These are phyloP conservation scores for Candida sanyaensis DNA, from an alignment of 1,139 yeast species.

Conservation along the genomic window DNA sequence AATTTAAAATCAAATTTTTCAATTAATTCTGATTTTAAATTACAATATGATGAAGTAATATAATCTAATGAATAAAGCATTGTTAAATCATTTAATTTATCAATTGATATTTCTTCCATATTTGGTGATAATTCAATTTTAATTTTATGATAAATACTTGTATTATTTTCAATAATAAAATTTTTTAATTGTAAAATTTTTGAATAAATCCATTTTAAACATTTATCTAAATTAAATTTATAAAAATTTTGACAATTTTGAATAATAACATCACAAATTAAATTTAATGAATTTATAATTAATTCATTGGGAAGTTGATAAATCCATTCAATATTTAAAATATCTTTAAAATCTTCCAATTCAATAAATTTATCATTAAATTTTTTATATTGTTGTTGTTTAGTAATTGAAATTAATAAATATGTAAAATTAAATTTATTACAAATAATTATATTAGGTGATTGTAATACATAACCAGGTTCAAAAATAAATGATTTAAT, in stretches of 20 bases:
- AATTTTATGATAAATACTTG: constrained; percentile 13
- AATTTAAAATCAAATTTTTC: constrained; percentile 25
- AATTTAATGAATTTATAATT: constrained; percentile 24
- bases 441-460: constrained; percentile 42
- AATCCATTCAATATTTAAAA: constrained; percentile 28
- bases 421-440: constrained; percentile 46
- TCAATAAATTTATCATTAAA: constrained; percentile 39
- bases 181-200: constrained; percentile 30
- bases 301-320: constrained; percentile 24
- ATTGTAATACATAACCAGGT: constrained; percentile 31
- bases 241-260: constrained; percentile 54
- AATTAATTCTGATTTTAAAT: constrained; percentile 19
- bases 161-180: constrained; percentile 20
- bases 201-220: constrained; percentile 28
- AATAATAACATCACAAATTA: constrained; percentile 45
- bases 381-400: constrained; percentile 21
- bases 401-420: constrained; percentile 40
- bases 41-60: constrained; percentile 17
- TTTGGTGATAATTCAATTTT: constrained; percentile 24
- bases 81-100: constrained; percentile 25
- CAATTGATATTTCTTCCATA: constrained; percentile 24
- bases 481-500: constrained; percentile 43
- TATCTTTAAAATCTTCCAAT: constrained; percentile 52
- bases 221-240: constrained; percentile 38
- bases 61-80: constrained; percentile 30